Percentiles rank a stretch among this genome's conserved stretches.
These are phyloP conservation scores for Monosporascus sp. DNA, from an alignment of 2,329 filamentous ascomycete genomes.

Conservation along the genomic window DNA sequence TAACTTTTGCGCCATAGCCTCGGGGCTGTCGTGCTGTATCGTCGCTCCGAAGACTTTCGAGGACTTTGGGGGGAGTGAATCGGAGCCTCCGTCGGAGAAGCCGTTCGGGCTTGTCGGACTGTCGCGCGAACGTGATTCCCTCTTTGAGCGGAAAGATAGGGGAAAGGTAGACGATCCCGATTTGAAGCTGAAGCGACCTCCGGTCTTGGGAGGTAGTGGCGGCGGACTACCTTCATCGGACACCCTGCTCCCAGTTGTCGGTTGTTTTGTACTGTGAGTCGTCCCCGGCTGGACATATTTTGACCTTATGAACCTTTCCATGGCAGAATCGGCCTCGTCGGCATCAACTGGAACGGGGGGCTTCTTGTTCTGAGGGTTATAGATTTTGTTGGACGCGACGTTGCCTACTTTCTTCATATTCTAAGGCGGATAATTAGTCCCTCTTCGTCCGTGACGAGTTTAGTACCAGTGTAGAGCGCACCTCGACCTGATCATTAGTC, in stretches of 20 bases:
- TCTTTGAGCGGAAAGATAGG: conserved; percentile 55
- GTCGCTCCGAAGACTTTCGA: conserved; percentile 66
- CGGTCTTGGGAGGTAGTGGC: conserved; percentile 56
- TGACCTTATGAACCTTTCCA: conserved; percentile 91
- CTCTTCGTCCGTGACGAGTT: not conserved
- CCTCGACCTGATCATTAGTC: conserved; percentile 93
- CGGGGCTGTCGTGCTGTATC: conserved; percentile 46
- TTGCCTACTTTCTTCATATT: conserved; percentile 96
- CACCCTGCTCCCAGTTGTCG: conserved; percentile 39
- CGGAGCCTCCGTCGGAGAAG: conserved; percentile 27
- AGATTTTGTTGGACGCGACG: conserved; percentile 74
- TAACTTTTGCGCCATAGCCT: conserved; percentile 72
- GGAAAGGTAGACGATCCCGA: conserved; percentile 64
- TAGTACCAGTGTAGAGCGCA: conserved; percentile 37
- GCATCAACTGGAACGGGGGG: conserved; percentile 82
- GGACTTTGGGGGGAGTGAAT: conserved; percentile 52
- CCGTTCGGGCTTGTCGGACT: conserved; percentile 29
- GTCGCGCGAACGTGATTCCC: conserved; percentile 33
- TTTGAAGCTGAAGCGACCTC: conserved; percentile 50
- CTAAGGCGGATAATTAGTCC: conserved; percentile 38
- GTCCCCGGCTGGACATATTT: conserved; percentile 71
- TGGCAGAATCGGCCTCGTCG: conserved; percentile 87
- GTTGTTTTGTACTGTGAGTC: conserved; percentile 28
- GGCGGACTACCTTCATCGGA: conserved; percentile 56
- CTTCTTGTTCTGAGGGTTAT: conserved; percentile 79